Percentiles rank a stretch among this genome's conserved stretches.
Conservation (phyloP, 2,329 filamentous ascomycete genomes). For the Phialophora macrospora region DNA sequence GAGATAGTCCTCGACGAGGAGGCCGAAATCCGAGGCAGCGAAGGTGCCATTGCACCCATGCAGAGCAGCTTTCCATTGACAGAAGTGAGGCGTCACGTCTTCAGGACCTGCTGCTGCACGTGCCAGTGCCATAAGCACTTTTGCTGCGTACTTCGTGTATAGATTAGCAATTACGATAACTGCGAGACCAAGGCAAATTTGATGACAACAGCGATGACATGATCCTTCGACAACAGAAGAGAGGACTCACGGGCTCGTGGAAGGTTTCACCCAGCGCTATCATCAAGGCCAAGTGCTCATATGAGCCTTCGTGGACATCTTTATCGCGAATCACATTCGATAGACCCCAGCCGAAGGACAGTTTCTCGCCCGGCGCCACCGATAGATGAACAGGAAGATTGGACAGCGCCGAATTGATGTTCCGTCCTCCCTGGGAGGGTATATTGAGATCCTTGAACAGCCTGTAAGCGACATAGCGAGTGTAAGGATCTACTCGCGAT, state of each 20-base stretch:
- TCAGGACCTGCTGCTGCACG: constrained; percentile 23
- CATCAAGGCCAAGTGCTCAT: constrained; percentile 36
- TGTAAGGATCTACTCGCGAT: constrained; percentile 34
- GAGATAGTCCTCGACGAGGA: constrained; percentile 37
- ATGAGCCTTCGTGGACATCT: constrained; percentile 32
- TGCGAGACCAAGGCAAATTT: not conserved
- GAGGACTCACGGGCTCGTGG: constrained; percentile 24
- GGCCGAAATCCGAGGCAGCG: constrained; percentile 34
- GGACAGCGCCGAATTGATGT: constrained; percentile 34
- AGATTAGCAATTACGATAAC: not conserved
- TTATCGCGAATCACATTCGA: constrained; percentile 33
- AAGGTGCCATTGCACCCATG: constrained; percentile 35
- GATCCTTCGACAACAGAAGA: not conserved
- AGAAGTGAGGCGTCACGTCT: constrained; percentile 35
- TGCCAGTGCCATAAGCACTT: constrained; percentile 31
- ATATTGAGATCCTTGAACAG: constrained; percentile 35
- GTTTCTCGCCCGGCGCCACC: constrained; percentile 25
- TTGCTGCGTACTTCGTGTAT: constrained; percentile 23
- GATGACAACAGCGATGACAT: not conserved
- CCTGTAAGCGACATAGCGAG: constrained; percentile 30
- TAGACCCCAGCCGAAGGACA: constrained; percentile 36
- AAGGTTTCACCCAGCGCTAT: constrained; percentile 35
- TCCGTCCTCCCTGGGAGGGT: constrained; percentile 33
- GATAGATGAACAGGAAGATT: constrained; percentile 32
- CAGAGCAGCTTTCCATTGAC: constrained; percentile 32